A percentile compares a stretch with the other conserved stretches of the same genome.
phyloP scores from a whole-genome alignment of 805 yeast species.

The Kurtzmaniella fragi region DNA sequence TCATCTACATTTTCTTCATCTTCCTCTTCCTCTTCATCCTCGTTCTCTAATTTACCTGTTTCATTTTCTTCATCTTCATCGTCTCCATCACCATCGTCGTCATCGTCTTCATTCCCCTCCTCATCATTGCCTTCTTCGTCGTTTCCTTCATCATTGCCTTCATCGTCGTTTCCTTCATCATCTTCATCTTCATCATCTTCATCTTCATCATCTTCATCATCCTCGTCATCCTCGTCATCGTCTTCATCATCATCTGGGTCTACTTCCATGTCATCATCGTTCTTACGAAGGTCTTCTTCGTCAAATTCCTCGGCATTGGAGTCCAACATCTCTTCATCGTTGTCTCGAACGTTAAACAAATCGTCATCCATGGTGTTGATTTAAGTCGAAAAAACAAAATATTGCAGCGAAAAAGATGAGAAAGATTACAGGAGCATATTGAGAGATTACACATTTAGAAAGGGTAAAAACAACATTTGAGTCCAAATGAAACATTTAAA shows the following conservation, averaged over 20 bases:
- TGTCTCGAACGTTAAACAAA: conserved; percentile 17
- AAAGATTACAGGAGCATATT: not conserved
- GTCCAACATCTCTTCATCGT: conserved; percentile 13
- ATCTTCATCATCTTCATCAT: not conserved
- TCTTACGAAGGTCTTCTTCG: conserved; percentile 2
- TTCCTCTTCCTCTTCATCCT: conserved; percentile 5
- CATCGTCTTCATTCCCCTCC: conserved; percentile 3
- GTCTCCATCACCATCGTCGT: conserved; percentile 6
- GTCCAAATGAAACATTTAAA: too few species aligned
- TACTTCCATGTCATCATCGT: conserved; percentile 4
- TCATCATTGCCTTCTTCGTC: conserved; percentile 3
- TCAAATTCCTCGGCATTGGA: conserved; percentile 5
- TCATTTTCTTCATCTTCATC: conserved; percentile 5
- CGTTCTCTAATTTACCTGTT: conserved; percentile 2
- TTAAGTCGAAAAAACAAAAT: not conserved
- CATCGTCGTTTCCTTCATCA: conserved; percentile 7
- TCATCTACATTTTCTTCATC: conserved; percentile 2
- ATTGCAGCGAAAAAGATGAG: not conserved
- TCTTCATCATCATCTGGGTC: conserved; percentile 3
- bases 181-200: conserved; percentile 3
- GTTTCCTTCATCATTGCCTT: conserved; percentile 2
- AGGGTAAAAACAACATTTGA: too few species aligned
- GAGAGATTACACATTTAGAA: not conserved
- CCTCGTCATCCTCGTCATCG: not conserved
- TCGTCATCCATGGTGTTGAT: conserved; percentile 21